Conservation (phyloP, 306 rosid genomes). For the Ormosia semicastrata region DNA sequence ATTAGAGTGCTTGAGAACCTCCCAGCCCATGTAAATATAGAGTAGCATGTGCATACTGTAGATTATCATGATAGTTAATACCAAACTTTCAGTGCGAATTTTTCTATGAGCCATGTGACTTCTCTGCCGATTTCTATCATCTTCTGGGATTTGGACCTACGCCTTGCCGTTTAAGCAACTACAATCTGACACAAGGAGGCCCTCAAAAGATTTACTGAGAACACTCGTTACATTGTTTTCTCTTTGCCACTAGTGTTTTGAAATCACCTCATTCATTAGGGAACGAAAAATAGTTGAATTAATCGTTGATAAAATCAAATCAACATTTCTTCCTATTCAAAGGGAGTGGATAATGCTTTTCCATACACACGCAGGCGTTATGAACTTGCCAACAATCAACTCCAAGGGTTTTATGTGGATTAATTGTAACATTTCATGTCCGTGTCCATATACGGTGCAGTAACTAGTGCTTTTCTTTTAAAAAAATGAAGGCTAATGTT, state of each 20-base stretch:
- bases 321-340: background rate
- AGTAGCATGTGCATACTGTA: background rate
- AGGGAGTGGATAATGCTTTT: background rate
- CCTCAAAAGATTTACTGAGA: background rate
- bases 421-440: too few species aligned
- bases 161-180: background rate
- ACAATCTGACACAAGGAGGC: background rate
- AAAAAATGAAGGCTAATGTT: too few species aligned
- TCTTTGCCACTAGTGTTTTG: background rate
- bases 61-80: background rate
- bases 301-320: background rate
- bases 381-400: too few species aligned
- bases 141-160: background rate
- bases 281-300: background rate
- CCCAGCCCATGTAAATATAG: constrained; percentile 17
- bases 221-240: background rate
- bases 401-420: too few species aligned
- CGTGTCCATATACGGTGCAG: too few species aligned
- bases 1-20: background rate
- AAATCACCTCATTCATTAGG: background rate
- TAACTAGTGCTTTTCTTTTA: too few species aligned
- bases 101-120: background rate
- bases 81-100: background rate
- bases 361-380: too few species aligned
- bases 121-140: background rate